Conservation (phyloP, 805 yeast genomes). For the Saccharomycopsis babjevae region DNA sequence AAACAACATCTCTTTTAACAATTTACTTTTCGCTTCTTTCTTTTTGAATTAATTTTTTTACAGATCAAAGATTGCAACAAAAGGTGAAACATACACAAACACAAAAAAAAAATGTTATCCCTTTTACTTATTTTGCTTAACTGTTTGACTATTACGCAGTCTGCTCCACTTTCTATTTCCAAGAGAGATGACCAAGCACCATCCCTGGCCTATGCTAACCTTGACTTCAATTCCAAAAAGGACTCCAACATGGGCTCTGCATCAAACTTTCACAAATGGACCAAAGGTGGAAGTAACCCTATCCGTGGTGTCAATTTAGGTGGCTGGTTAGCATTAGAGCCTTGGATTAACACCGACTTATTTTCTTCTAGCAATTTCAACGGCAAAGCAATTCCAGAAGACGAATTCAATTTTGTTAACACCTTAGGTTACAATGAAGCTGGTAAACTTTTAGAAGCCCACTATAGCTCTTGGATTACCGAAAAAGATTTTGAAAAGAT, state of each 20-base stretch:
- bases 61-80: background rate
- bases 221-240: background rate
- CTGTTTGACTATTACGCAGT: background rate
- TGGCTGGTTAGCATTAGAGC: slow-evolving; percentile 66
- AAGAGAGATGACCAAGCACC: background rate
- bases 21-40: background rate
- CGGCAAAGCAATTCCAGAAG: slow-evolving; percentile 38
- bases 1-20: background rate
- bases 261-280: slow-evolving; percentile 4
- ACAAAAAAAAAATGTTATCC: background rate
- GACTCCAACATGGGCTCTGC: slow-evolving; percentile 4
- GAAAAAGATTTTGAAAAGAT: slow-evolving; percentile 49
- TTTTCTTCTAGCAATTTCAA: slow-evolving; percentile 33
- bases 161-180: background rate
- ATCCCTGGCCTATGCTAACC: slow-evolving; percentile 2
- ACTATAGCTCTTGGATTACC: slow-evolving; percentile 49
- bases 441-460: slow-evolving; percentile 31
- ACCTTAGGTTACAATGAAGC: slow-evolving; percentile 40
- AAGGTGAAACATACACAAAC: background rate
- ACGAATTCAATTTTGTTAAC: slow-evolving; percentile 48
- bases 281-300: slow-evolving; percentile 4
- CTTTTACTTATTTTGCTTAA: background rate
- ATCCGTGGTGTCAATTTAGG: slow-evolving; percentile 46
- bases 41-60: background rate
- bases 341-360: slow-evolving; percentile 58